Evolutionary conservation across 768 basidiomycete species (phyloP).

Genomic region (Lentinula detonsa): DNA sequence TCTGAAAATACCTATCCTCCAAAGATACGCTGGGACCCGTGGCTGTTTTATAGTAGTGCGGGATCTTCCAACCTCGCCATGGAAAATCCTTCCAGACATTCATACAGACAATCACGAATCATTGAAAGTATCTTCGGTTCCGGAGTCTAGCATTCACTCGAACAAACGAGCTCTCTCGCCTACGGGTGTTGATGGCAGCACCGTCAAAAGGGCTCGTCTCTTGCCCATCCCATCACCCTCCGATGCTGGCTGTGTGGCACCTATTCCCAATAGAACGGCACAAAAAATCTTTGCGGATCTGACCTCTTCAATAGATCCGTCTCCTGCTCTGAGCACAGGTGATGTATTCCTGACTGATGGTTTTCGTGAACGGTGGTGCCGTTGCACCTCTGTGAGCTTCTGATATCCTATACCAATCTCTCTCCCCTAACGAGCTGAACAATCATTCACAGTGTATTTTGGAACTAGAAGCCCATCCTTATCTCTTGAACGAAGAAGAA

Average conservation of each 20-base stretch:
- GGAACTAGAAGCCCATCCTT: slow-evolving; percentile 18
- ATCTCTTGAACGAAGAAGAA: slow-evolving; percentile 49
- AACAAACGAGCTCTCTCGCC: slow-evolving; percentile 40
- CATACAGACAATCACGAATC: slow-evolving; percentile 19
- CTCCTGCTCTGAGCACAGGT: slow-evolving; percentile 44
- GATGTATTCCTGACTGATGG: slow-evolving; percentile 73
- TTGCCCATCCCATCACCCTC: slow-evolving; percentile 26
- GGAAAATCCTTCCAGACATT: slow-evolving; percentile 36
- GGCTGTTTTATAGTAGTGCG: slow-evolving; percentile 67
- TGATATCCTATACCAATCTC: not conserved
- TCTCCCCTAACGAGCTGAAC: slow-evolving; percentile 6
- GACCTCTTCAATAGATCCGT: slow-evolving; percentile 11
- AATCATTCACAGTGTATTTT: slow-evolving; percentile 53
- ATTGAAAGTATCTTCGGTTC: slow-evolving; percentile 21
- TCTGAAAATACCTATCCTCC: slow-evolving; percentile 42
- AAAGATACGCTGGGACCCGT: slow-evolving; percentile 59
- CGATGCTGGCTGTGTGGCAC: slow-evolving; percentile 46
- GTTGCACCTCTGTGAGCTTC: slow-evolving; percentile 49
- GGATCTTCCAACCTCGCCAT: slow-evolving; percentile 34
- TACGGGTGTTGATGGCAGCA: slow-evolving; percentile 19
- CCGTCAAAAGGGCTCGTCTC: slow-evolving; percentile 38
- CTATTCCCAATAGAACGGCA: slow-evolving; percentile 38
- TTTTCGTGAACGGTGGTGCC: slow-evolving; percentile 78
- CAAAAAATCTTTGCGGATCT: slow-evolving; percentile 36
- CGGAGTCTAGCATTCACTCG: slow-evolving; percentile 13